Evolutionary conservation across 345 rosid species (phyloP), one percentile per base, ranked within the genome.

Genomic region (Garcia nutans): DNA sequence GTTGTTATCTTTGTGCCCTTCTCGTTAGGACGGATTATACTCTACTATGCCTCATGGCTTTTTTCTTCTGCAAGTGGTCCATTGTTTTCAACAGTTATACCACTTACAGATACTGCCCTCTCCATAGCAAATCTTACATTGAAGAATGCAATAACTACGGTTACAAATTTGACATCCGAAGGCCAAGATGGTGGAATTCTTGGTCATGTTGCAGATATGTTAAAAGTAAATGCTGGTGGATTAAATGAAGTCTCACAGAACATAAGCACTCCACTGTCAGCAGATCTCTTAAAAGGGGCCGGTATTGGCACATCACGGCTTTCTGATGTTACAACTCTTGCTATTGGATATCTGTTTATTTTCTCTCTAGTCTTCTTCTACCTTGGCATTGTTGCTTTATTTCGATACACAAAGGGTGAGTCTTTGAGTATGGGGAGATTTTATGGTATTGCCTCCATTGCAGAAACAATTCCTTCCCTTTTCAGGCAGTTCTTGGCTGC

Each of bases 371-470:
- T 96, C 64, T 85, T 93, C 84, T 85, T 90, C 82, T 96, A 96
- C 80, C 89, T 96, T 60, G 92, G 97, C 20, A 78, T 89, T 81
- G 87, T 91, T 76, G 90, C 92, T 52, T 84, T 96, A 78, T 89
- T 93, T 79, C 92, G 98, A 71, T 96, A 92, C 84, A 89, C 95
- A 13, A 93, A 89, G 88, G 99, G 99, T 16, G 99, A 96, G 85
- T 97, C 99, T 47, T 82, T 96, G 82, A 88, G 92, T 33, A 80
- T 77, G 76, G 97, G 97, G 69, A 89, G 98, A 85, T 86, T 91
- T 74, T 89, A 88, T 82, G 98, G 98, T 72, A 84, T 96, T 74
- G 90, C 95, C 65, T 91, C 99, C 3, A 81, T 96, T 80, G 91
- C 85, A 37, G 95, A 89, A 85, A 91, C 93, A 50, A 85, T 96